Percentiles rank a stretch among this genome's conserved stretches.
Evolutionary conservation across 1,139 yeast species (phyloP).

Genomic region (Meyerozyma sp.): DNA sequence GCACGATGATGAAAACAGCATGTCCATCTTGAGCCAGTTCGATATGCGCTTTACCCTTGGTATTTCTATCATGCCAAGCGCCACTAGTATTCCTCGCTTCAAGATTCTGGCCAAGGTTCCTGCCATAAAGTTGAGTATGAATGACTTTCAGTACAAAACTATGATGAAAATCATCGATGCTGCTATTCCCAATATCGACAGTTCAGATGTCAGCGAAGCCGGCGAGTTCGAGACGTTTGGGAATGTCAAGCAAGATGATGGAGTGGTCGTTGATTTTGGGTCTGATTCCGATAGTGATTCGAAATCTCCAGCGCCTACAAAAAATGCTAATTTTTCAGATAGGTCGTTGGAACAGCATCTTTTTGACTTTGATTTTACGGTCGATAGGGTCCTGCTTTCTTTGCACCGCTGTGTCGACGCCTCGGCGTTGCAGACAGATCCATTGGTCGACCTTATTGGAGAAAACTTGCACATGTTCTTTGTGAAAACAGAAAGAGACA

Average conservation of each 20-base stretch:
- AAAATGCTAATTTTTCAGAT: neutral
- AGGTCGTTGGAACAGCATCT: constrained; percentile 42
- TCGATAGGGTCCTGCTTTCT: constrained; percentile 58
- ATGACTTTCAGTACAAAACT: constrained; percentile 87
- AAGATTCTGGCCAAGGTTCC: constrained; percentile 83
- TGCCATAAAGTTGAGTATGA: constrained; percentile 59
- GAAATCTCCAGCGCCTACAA: neutral
- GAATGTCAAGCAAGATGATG: constrained; percentile 11
- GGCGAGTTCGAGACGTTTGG: constrained; percentile 36
- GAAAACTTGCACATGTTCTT: constrained; percentile 59
- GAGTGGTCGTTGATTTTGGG: constrained; percentile 11
- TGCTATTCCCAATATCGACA: constrained; percentile 59
- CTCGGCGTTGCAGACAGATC: constrained; percentile 55
- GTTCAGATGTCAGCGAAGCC: constrained; percentile 22
- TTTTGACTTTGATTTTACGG: constrained; percentile 67
- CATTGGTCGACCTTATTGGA: constrained; percentile 68
- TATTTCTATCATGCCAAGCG: constrained; percentile 79
- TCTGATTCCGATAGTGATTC: constrained; percentile 6
- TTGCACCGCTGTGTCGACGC: constrained; percentile 65
- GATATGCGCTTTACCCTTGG: constrained; percentile 72
- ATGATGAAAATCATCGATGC: constrained; percentile 72
- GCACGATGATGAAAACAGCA: constrained; percentile 41
- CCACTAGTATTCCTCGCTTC: constrained; percentile 65
- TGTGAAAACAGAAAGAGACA: constrained; percentile 51
- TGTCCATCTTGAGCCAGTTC: constrained; percentile 69